Conservation (phyloP, 345 rosid species). For the Euphorbia lathyris region DNA sequence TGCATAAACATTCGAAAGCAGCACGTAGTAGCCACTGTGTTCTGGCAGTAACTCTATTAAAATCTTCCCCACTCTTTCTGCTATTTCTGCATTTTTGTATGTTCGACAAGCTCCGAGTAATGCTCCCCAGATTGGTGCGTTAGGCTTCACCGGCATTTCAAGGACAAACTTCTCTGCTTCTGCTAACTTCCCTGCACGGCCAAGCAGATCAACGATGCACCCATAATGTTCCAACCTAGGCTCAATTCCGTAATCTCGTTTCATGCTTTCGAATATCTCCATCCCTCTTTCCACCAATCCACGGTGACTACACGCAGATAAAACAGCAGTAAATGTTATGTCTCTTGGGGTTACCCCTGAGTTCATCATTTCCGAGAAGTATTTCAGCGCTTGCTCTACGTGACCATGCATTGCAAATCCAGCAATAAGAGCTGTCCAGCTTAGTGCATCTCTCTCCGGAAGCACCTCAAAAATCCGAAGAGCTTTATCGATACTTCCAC, state of each 20-base stretch:
- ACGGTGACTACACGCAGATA: constrained; percentile 75
- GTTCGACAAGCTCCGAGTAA: constrained; percentile 76
- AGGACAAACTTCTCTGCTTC: constrained; percentile 64
- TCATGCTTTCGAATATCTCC: constrained; percentile 57
- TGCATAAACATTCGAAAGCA: constrained; percentile 67
- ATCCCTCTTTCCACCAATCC: constrained; percentile 62
- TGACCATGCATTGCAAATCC: constrained; percentile 67
- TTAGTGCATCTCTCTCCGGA: constrained; percentile 49
- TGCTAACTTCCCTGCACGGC: constrained; percentile 63
- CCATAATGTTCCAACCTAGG: constrained; percentile 79
- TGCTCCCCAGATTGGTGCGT: constrained; percentile 71
- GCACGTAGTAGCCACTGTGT: constrained; percentile 69
- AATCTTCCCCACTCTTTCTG: constrained; percentile 55
- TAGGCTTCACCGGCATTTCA: constrained; percentile 65
- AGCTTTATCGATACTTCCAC: constrained; percentile 60
- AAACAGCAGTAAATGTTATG: constrained; percentile 59
- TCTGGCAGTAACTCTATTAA: constrained; percentile 56
- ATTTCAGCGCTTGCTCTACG: constrained; percentile 44
- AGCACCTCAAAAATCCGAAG: constrained; percentile 44
- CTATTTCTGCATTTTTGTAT: constrained; percentile 54
- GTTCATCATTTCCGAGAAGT: constrained; percentile 47
- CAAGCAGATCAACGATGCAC: constrained; percentile 71
- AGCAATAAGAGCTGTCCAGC: constrained; percentile 65
- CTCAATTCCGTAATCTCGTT: constrained; percentile 37
- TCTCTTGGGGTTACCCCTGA: constrained; percentile 49